A percentile compares a stretch with the other conserved stretches of the same genome.
Conservation (phyloP, 2,329 filamentous ascomycete species). For the Aspergillus terreus region DNA sequence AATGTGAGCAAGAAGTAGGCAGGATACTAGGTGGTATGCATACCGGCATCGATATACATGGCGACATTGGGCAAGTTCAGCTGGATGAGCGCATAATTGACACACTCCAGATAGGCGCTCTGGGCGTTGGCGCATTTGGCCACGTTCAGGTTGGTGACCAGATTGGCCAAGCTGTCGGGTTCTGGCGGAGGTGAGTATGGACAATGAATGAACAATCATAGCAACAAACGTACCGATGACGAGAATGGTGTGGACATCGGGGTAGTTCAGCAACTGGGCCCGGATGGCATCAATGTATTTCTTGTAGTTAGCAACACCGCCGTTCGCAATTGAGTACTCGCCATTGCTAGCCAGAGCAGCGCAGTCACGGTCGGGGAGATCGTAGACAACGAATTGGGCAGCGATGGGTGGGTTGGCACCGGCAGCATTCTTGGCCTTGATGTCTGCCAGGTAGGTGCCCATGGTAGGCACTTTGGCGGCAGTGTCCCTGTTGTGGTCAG, state of each 20-base stretch:
- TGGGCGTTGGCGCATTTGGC: conserved; percentile 53
- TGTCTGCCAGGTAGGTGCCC: conserved; percentile 47
- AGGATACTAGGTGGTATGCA: not conserved
- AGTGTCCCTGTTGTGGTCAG: conserved; percentile 35
- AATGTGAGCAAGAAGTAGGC: not conserved
- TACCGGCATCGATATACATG: conserved; percentile 61
- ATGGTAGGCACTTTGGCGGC: conserved; percentile 48
- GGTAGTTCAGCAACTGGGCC: conserved; percentile 50
- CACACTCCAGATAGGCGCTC: conserved; percentile 52
- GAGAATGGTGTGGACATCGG: conserved; percentile 50
- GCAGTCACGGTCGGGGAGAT: conserved; percentile 62
- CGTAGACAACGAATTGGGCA: conserved; percentile 58
- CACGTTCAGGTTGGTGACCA: conserved; percentile 58
- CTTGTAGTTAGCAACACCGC: conserved; percentile 50
- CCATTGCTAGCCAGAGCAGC: conserved; percentile 62
- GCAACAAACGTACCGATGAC: conserved; percentile 41
- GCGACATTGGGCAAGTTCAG: conserved; percentile 60
- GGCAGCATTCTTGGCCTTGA: conserved; percentile 45
- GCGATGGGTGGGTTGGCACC: conserved; percentile 46
- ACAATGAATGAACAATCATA: not conserved
- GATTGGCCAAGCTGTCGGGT: conserved; percentile 60
- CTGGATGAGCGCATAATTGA: conserved; percentile 53
- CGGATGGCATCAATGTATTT: conserved; percentile 55
- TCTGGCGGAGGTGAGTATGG: conserved; percentile 46
- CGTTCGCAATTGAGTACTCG: conserved; percentile 55